Conservation (phyloP, 768 basidiomycete genomes). For the Termitomyces titanicus region DNA sequence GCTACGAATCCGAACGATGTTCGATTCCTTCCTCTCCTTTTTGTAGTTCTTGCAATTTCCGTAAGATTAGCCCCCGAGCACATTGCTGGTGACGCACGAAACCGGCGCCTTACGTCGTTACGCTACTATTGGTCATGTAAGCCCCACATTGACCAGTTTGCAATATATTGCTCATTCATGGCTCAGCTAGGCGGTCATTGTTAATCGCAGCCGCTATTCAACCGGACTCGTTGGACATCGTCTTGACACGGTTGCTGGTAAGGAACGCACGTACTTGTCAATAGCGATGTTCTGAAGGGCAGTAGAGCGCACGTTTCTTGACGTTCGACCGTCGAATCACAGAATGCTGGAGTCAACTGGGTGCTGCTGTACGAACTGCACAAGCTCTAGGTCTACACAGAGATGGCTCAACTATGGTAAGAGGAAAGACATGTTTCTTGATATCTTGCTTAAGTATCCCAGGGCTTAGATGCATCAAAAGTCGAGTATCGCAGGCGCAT, state of each 20-base stretch:
- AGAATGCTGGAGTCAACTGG: conserved; percentile 95
- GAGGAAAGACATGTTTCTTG: conserved; percentile 14
- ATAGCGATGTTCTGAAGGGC: conserved; percentile 34
- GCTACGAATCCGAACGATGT: conserved; percentile 70
- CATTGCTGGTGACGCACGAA: conserved; percentile 76
- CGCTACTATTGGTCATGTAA: conserved; percentile 95
- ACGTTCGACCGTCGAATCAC: conserved; percentile 83
- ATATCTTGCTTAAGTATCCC: conserved; percentile 6
- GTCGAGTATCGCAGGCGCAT: conserved; percentile 89
- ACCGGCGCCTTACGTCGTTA: conserved; percentile 72
- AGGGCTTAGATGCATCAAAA: conserved; percentile 72
- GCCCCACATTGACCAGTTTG: conserved; percentile 26
- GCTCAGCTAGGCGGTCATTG: conserved; percentile 78
- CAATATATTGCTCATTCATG: not conserved
- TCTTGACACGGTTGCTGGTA: conserved; percentile 87
- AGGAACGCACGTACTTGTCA: conserved; percentile 35
- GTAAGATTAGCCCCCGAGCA: conserved; percentile 83
- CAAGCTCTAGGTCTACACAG: conserved; percentile 92
- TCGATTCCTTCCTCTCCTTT: conserved; percentile 87
- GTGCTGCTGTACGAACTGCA: conserved; percentile 88
- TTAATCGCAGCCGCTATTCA: conserved; percentile 92
- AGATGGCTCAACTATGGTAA: conserved; percentile 79
- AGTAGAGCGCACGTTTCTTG: conserved; percentile 52
- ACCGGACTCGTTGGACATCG: conserved; percentile 87
- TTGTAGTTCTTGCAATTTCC: conserved; percentile 87